phyloP scores from a whole-genome alignment of 192 early-diverging fungal species.

The Diversispora eburnea region DNA sequence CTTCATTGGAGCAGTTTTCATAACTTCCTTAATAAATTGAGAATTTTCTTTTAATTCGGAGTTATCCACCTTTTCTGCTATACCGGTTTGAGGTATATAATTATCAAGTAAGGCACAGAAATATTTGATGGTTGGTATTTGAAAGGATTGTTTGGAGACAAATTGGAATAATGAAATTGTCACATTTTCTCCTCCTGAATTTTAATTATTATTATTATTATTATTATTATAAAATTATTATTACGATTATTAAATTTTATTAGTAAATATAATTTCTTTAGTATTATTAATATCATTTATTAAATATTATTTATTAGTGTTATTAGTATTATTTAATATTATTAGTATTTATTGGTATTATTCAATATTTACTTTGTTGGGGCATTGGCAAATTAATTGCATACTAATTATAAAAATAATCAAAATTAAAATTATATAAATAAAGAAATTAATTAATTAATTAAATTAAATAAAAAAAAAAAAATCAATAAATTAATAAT shows the following conservation, averaged over 20 bases:
- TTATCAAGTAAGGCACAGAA: slow-evolving; percentile 27
- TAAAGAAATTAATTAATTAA: neutral
- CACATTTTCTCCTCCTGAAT: neutral
- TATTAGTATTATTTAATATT: too few species aligned
- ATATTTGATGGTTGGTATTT: slow-evolving; percentile 16
- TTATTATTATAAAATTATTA: neutral
- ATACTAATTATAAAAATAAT: neutral
- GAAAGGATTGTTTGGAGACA: neutral
- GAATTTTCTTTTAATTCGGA: slow-evolving; percentile 19
- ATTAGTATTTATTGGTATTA: too few species aligned
- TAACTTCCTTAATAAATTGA: neutral
- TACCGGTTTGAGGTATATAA: slow-evolving; percentile 27
- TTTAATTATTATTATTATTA: neutral
- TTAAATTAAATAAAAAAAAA: neutral
- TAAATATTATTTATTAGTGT: too few species aligned
- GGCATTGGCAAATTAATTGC: slow-evolving; percentile 4
- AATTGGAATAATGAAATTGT: neutral
- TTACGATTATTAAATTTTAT: too few species aligned
- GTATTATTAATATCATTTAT: too few species aligned
- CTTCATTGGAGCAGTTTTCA: slow-evolving; percentile 19
- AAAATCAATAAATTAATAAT: neutral
- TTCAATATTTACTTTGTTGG: neutral
- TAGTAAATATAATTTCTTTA: neutral
- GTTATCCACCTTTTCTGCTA: slow-evolving; percentile 13
- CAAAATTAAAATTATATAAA: neutral